A percentile compares a stretch with the other conserved stretches of the same genome.
These are phyloP conservation scores for Lichtheimia ramosa DNA, from an alignment of 371 early-diverging fungal genomes.

Conservation along the genomic window DNA sequence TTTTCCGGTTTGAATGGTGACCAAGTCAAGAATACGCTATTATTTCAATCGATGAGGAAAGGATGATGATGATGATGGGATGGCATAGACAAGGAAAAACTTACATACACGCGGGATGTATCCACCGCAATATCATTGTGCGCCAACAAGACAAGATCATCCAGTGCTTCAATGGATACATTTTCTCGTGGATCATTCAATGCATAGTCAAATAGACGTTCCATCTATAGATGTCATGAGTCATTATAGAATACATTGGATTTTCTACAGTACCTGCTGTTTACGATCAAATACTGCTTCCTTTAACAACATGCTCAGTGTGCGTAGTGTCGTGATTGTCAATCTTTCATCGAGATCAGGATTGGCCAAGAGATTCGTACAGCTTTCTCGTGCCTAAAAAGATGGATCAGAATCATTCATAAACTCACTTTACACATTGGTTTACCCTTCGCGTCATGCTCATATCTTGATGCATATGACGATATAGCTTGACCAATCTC, in stretches of 20 bases:
- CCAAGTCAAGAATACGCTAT: neutral
- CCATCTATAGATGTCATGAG: neutral
- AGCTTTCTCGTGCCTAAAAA: conserved; percentile 45
- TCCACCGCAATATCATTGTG: conserved; percentile 33
- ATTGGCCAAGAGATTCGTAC: conserved; percentile 43
- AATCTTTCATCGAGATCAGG: conserved; percentile 38
- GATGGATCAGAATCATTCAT: neutral
- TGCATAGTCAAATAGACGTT: conserved; percentile 29
- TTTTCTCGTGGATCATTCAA: conserved; percentile 30
- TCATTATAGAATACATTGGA: neutral
- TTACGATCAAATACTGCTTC: conserved; percentile 51
- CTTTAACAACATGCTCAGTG: conserved; percentile 46
- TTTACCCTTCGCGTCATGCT: conserved; percentile 47
- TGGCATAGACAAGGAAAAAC: conserved; percentile 5
- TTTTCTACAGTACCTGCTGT: conserved; percentile 34
- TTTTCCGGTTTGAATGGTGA: neutral
- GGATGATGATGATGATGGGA: too few species aligned
- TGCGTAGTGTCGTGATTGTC: conserved; percentile 41
- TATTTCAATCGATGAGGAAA: neutral
- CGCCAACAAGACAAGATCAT: conserved; percentile 33
- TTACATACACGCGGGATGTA: conserved; percentile 26
- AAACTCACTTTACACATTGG: too few species aligned
- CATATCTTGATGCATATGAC: conserved; percentile 63
- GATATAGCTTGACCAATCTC: conserved; percentile 50
- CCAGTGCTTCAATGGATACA: conserved; percentile 24